Percentiles rank a stretch among this genome's conserved stretches.
Conservation (phyloP, 73 alveolate genomes). For the Breviolum minutum region DNA sequence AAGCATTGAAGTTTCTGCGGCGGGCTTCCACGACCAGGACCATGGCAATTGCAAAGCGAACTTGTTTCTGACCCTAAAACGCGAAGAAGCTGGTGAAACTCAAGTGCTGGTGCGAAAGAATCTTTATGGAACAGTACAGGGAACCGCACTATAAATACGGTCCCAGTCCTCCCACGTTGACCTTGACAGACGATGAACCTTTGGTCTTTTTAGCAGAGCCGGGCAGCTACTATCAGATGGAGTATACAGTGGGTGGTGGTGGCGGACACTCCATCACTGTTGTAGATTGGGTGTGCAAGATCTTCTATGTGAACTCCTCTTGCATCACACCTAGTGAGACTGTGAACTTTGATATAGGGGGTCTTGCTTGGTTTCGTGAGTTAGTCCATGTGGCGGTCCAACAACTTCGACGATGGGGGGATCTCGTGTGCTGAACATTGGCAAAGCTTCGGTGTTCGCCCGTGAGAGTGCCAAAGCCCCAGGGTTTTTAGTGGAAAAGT, state of each 20-base stretch:
- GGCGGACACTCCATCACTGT: background rate
- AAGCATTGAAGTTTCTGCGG: constrained; percentile 19
- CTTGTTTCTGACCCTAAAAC: background rate
- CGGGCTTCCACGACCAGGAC: constrained; percentile 8
- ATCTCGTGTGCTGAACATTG: too few species aligned
- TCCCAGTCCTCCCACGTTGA: background rate
- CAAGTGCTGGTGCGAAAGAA: constrained; percentile 4
- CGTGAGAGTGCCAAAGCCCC: too few species aligned
- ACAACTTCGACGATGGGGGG: too few species aligned
- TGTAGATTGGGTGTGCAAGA: background rate
- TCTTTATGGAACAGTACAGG: constrained; percentile 53
- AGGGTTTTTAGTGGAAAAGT: too few species aligned
- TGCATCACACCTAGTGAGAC: background rate
- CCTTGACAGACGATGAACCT: background rate
- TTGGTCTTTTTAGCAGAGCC: background rate
- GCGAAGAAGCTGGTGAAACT: background rate
- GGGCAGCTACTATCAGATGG: constrained; percentile 13
- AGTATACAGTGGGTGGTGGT: background rate
- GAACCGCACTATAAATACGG: background rate
- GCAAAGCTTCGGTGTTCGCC: too few species aligned
- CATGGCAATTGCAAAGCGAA: constrained; percentile 7
- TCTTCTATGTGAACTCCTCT: background rate
- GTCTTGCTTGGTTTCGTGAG: background rate
- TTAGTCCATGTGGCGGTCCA: too few species aligned
- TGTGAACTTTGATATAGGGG: background rate